phyloP scores from a whole-genome alignment of 345 rosid genomes.

The Viola odorata region DNA sequence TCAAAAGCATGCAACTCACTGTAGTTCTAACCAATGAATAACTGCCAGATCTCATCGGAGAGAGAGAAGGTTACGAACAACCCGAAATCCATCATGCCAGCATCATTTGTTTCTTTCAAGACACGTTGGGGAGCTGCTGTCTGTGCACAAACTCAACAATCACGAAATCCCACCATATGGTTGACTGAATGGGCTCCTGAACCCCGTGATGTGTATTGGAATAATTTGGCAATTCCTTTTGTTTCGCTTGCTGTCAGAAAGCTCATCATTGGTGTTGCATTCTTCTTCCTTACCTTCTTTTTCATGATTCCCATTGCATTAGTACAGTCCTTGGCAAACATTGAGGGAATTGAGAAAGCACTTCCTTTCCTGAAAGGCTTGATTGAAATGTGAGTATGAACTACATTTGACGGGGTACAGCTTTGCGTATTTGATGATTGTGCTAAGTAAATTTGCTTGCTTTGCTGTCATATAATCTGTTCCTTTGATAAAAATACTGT shows the following conservation, averaged over 20 bases:
- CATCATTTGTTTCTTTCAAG: conserved; percentile 84
- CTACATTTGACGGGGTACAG: too few relatives aligned
- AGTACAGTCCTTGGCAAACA: conserved; percentile 89
- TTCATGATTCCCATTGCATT: conserved; percentile 93
- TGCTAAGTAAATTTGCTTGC: too few relatives aligned
- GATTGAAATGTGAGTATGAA: conserved; percentile 61
- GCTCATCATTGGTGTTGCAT: conserved; percentile 55
- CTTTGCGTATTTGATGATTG: too few relatives aligned
- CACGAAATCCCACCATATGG: conserved; percentile 84
- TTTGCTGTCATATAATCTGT: too few relatives aligned
- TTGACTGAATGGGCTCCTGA: conserved; percentile 96
- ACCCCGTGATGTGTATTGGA: conserved; percentile 83
- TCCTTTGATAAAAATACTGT: too few relatives aligned
- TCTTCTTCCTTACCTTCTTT: conserved; percentile 90
- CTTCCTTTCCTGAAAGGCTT: conserved; percentile 69
- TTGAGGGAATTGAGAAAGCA: conserved; percentile 85
- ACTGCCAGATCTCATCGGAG: conserved; percentile 59
- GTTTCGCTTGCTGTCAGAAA: conserved; percentile 75
- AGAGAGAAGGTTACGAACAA: conserved; percentile 47
- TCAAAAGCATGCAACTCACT: background rate
- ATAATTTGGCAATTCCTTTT: conserved; percentile 80
- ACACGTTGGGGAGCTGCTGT: conserved; percentile 92
- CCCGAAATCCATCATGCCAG: conserved; percentile 53
- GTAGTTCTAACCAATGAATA: background rate
- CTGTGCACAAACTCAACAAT: conserved; percentile 90